Evolutionary conservation across 495 filamentous ascomycete genomes (phyloP).

Genomic region (Penicillium roqueforti): DNA sequence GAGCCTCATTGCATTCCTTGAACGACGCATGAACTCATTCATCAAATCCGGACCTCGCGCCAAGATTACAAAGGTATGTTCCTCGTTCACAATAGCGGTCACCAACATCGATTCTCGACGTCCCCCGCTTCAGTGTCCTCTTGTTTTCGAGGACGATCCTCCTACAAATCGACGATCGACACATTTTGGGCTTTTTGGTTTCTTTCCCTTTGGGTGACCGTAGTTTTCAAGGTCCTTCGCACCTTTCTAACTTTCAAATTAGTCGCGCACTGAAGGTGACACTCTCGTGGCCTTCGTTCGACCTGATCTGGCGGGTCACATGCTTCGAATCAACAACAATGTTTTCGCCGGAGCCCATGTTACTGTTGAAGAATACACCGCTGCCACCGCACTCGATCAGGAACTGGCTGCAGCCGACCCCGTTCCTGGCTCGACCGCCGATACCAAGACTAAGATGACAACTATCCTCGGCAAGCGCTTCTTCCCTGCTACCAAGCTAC

Average conservation of each 20-base stretch:
- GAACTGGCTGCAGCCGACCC: constrained; percentile 24
- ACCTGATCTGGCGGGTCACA: constrained; percentile 55
- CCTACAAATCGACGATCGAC: constrained; percentile 54
- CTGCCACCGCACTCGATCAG: constrained; percentile 19
- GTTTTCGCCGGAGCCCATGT: constrained; percentile 60
- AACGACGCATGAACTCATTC: constrained; percentile 62
- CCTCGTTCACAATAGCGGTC: constrained; percentile 48
- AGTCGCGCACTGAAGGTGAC: constrained; percentile 70
- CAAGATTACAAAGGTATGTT: constrained; percentile 82
- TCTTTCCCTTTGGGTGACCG: constrained; percentile 44
- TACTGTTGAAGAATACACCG: constrained; percentile 43
- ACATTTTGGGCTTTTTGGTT: constrained; percentile 32
- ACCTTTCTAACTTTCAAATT: constrained; percentile 65
- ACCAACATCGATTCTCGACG: constrained; percentile 48
- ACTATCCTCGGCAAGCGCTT: constrained; percentile 71
- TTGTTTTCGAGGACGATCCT: constrained; percentile 55
- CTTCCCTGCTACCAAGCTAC: constrained; percentile 60
- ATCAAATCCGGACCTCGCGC: constrained; percentile 50
- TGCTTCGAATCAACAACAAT: constrained; percentile 61
- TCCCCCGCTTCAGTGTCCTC: constrained; percentile 50
- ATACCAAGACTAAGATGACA: constrained; percentile 44
- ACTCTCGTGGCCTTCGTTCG: constrained; percentile 62
- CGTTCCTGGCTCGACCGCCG: constrained; percentile 36
- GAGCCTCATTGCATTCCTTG: constrained; percentile 70
- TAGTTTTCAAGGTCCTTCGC: constrained; percentile 51